Conservation (phyloP, 345 rosid species). For the Salix dunnii region DNA sequence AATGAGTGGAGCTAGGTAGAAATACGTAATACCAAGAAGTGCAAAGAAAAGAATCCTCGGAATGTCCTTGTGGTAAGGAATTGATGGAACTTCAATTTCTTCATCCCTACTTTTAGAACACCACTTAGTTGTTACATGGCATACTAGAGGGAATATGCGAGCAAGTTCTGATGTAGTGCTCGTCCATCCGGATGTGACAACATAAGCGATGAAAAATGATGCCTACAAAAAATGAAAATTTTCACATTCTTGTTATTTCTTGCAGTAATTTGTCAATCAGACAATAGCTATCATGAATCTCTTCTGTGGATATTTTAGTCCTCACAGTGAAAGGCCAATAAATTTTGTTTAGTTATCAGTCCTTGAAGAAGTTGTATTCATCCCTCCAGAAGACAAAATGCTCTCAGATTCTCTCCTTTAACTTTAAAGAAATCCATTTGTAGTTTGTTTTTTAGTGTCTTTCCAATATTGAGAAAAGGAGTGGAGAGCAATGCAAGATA, state of each 20-base stretch:
- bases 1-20: slow-evolving; percentile 86
- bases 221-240: slow-evolving; percentile 48
- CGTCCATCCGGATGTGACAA: slow-evolving; percentile 97
- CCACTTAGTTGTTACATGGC: slow-evolving; percentile 50
- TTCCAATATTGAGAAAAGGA: not conserved
- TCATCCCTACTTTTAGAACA: slow-evolving; percentile 42
- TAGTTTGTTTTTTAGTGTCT: not conserved
- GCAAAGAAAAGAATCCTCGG: slow-evolving; percentile 86
- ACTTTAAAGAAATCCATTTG: not conserved
- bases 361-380: not conserved
- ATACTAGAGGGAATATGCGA: slow-evolving; percentile 65
- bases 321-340: not conserved
- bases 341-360: not conserved
- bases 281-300: not conserved
- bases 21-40: slow-evolving; percentile 86
- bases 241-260: not conserved
- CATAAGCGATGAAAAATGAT: slow-evolving; percentile 88
- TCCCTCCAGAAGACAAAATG: not conserved
- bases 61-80: slow-evolving; percentile 73
- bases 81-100: slow-evolving; percentile 67
- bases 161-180: slow-evolving; percentile 80
- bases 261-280: not conserved
- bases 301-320: not conserved
- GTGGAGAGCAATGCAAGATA: not conserved
- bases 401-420: not conserved